A percentile compares a stretch with the other conserved stretches of the same genome.
Evolutionary conservation across 768 basidiomycete species (phyloP).

Genomic region (Imleria badia): DNA sequence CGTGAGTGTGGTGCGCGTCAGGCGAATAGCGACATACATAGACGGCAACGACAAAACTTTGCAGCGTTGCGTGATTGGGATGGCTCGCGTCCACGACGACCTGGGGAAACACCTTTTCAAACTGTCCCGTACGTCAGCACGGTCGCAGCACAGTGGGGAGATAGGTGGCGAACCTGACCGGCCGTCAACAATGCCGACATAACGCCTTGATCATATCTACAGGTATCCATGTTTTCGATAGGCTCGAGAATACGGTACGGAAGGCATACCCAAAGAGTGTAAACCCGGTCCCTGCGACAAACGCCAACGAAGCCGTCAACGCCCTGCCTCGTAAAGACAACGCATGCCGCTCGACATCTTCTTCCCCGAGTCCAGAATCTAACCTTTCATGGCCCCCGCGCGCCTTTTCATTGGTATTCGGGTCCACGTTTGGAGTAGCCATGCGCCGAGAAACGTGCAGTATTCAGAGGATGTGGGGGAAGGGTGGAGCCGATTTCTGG

Average conservation of each 20-base stretch:
- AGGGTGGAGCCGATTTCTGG: not conserved
- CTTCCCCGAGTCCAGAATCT: not conserved
- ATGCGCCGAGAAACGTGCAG: not conserved
- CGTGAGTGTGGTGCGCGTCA: not conserved
- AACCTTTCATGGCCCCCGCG: not conserved
- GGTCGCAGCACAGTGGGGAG: not conserved
- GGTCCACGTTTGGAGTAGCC: slow-evolving; percentile 1
- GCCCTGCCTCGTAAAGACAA: slow-evolving; percentile 34
- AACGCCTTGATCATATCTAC: slow-evolving; percentile 67
- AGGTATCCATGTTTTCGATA: not conserved
- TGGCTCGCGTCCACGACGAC: slow-evolving; percentile 42
- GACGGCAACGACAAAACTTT: slow-evolving; percentile 59
- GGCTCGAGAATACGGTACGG: not conserved
- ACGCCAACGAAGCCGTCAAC: slow-evolving; percentile 50
- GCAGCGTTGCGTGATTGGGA: slow-evolving; percentile 49
- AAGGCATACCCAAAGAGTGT: slow-evolving; percentile 56
- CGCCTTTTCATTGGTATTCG: slow-evolving; percentile 9
- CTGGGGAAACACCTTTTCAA: slow-evolving; percentile 58
- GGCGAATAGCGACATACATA: slow-evolving; percentile 39
- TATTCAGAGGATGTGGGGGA: not conserved
- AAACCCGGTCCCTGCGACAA: slow-evolving; percentile 59
- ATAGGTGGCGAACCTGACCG: slow-evolving; percentile 37
- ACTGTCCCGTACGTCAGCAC: slow-evolving; percentile 35
- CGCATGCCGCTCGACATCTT: slow-evolving; percentile 13
- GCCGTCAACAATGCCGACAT: slow-evolving; percentile 67